Conservation (phyloP, 768 basidiomycete genomes). For the Chalciporus chontae region DNA sequence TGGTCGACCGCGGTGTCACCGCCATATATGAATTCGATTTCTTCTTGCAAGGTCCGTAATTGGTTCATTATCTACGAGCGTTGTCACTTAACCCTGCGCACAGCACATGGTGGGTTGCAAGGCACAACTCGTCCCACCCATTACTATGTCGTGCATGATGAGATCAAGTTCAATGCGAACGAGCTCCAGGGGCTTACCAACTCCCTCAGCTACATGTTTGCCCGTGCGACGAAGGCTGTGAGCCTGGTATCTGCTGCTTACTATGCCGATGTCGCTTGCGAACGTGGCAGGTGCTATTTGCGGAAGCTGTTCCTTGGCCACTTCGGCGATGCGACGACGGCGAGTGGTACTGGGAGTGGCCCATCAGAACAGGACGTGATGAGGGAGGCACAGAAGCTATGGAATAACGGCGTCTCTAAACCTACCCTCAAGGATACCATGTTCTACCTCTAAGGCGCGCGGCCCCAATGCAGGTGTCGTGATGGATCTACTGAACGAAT, state of each 20-base stretch:
- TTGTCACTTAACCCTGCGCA: neutral
- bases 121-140: constrained; percentile 51
- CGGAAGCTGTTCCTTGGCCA: constrained; percentile 44
- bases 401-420: constrained; percentile 54
- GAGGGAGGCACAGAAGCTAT: constrained; percentile 50
- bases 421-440: constrained; percentile 59
- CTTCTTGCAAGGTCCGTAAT: constrained; percentile 45
- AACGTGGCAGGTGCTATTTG: constrained; percentile 52
- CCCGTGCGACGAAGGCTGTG: constrained; percentile 52
- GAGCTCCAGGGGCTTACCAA: constrained; percentile 54
- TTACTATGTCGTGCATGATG: constrained; percentile 54
- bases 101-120: constrained; percentile 45
- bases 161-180: constrained; percentile 47
- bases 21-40: constrained; percentile 55
- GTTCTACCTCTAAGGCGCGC: constrained; percentile 59
- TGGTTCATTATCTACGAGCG: neutral
- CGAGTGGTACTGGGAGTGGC: constrained; percentile 34
- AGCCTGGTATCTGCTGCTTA: constrained; percentile 36
- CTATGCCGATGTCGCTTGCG: constrained; percentile 49
- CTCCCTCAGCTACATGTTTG: constrained; percentile 52
- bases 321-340: constrained; percentile 22
- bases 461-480: neutral
- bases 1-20: constrained; percentile 53
- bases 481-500: neutral
- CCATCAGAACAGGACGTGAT: constrained; percentile 47